Percentiles rank a stretch among this genome's conserved stretches.
phyloP scores from a whole-genome alignment of 345 rosid species.

The Bruguiera parviflora region DNA sequence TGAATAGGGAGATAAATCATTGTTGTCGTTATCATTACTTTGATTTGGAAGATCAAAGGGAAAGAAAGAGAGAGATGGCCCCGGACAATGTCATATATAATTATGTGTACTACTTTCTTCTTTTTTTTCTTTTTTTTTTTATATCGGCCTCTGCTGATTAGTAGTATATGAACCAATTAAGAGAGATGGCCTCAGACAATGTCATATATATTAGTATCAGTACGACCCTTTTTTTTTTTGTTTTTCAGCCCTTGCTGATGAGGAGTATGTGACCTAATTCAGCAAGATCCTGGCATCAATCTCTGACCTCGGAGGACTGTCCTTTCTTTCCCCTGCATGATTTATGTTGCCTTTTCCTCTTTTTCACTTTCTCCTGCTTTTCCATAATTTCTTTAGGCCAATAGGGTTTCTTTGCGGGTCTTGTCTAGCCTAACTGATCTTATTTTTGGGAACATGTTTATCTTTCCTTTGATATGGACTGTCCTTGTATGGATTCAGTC shows the following conservation, averaged over 20 bases:
- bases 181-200: not conserved
- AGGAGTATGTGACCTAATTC: no score
- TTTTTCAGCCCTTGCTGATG: conserved; percentile 16
- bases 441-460: conserved; percentile 20
- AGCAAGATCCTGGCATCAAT: conserved; percentile 21
- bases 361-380: not conserved
- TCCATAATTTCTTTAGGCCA: conserved; percentile 27
- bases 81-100: not conserved
- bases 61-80: conserved; percentile 13
- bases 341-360: conserved; percentile 1
- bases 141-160: conserved; percentile 12
- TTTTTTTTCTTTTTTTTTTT: conserved; percentile 8
- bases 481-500: conserved; percentile 12
- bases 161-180: not conserved
- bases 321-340: conserved; percentile 21
- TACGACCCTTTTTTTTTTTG: conserved; percentile 6
- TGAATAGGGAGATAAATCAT: conserved; percentile 17
- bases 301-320: conserved; percentile 32
- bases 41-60: conserved; percentile 23
- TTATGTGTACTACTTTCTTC: not conserved
- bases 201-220: no score
- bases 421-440: conserved; percentile 20
- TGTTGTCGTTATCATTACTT: not conserved
- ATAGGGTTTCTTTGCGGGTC: conserved; percentile 21
- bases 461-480: conserved; percentile 16